Conservation (phyloP, 83 land plant genomes). For the Picea engelmannii region DNA sequence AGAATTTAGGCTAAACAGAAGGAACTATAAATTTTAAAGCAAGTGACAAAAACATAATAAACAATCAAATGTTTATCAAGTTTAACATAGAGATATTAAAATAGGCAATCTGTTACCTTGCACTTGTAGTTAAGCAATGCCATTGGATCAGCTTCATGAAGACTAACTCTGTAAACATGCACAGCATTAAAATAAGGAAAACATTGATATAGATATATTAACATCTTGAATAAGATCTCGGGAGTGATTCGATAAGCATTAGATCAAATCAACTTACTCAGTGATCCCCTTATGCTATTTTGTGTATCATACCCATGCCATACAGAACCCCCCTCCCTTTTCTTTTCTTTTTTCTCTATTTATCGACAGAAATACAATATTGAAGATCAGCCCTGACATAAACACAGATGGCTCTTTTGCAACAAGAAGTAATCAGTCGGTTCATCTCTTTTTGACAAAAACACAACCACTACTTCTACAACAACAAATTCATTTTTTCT, state of each 20-base stretch:
- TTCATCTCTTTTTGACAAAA: background rate
- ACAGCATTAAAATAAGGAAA: background rate
- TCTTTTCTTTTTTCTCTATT: background rate
- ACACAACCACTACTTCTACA: background rate
- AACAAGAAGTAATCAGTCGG: background rate
- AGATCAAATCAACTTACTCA: no score
- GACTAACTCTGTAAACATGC: conserved; percentile 2
- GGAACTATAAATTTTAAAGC: background rate
- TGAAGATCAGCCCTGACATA: background rate
- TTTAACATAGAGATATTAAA: background rate
- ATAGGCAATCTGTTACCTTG: conserved; percentile 4
- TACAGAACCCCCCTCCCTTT: no score
- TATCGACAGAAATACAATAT: background rate
- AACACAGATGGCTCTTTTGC: background rate
- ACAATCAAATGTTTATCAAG: background rate
- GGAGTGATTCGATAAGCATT: no score
- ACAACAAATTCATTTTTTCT: background rate
- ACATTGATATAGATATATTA: no score
- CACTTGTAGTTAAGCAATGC: conserved; percentile 1
- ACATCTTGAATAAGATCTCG: no score
- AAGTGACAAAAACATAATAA: background rate
- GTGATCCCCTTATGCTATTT: no score
- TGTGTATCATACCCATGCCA: no score
- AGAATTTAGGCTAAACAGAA: background rate
- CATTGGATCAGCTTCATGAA: conserved; percentile 9